A percentile compares a stretch with the other conserved stretches of the same genome.
These are phyloP conservation scores for Luffa aegyptiaca DNA, from an alignment of 306 rosid genomes.

Conservation along the genomic window DNA sequence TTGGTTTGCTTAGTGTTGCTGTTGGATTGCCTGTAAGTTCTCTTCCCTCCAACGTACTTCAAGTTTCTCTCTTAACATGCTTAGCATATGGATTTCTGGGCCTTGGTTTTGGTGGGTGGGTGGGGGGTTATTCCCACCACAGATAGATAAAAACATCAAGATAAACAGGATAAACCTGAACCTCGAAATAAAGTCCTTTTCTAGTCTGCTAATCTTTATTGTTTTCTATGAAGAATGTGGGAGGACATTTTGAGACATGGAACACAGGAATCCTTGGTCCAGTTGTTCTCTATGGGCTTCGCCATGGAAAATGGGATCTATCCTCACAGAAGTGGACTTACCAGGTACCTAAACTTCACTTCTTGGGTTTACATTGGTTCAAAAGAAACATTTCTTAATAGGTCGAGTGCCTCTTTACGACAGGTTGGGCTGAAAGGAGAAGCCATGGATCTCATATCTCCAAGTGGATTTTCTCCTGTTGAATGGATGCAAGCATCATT, in stretches of 20 bases:
- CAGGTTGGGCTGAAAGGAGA: constrained; percentile 96
- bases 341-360: constrained; percentile 36
- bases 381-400: constrained; percentile 8
- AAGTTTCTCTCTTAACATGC: not conserved
- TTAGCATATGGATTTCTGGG: not conserved
- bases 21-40: constrained; percentile 84
- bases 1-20: constrained; percentile 82
- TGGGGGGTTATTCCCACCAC: not conserved
- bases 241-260: constrained; percentile 92
- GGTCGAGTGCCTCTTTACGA: constrained; percentile 5
- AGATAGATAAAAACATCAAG: not conserved
- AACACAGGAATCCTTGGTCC: constrained; percentile 99
- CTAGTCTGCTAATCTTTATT: constrained; percentile 3
- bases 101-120: not conserved
- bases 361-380: not conserved
- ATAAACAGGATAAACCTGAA: not conserved
- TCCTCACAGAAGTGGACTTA: constrained; percentile 94
- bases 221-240: constrained; percentile 54
- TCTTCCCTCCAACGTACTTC: constrained; percentile 7
- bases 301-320: constrained; percentile 81
- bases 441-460: constrained; percentile 75
- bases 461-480: constrained; percentile 57
- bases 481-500: constrained; percentile 70
- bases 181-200: not conserved
- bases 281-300: constrained; percentile 81